A percentile compares a stretch with the other conserved stretches of the same genome.
phyloP scores from a whole-genome alignment of 148 eudicot species.

The Chenopodium formosanum region DNA sequence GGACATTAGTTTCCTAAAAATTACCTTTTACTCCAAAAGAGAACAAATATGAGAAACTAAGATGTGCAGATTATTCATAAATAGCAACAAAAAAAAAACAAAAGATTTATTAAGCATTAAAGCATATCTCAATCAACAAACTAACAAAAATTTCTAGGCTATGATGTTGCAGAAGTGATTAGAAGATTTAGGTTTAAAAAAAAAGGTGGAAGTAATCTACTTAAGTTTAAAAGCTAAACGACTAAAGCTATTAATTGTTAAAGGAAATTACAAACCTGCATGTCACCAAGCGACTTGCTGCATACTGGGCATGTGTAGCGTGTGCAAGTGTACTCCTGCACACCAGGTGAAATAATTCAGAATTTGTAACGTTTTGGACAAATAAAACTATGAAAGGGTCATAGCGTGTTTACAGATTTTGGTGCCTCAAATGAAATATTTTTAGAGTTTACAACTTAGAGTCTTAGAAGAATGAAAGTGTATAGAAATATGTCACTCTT shows the following conservation, averaged over 20 bases:
- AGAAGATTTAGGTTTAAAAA: background rate
- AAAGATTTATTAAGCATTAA: no score
- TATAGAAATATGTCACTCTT: no score
- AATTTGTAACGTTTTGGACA: background rate
- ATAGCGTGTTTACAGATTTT: background rate
- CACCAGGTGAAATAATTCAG: conserved; percentile 26
- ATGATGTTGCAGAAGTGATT: conserved; percentile 2
- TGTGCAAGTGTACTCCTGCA: conserved; percentile 73
- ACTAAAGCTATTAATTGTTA: background rate
- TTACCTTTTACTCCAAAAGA: background rate
- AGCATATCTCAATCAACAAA: no score
- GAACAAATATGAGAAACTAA: background rate
- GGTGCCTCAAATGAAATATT: background rate
- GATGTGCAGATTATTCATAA: background rate
- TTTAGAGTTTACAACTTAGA: background rate
- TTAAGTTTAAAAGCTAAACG: background rate
- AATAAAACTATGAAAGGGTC: background rate
- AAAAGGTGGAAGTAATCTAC: background rate
- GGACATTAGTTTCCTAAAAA: background rate
- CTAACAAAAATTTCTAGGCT: no score
- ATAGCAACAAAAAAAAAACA: background rate
- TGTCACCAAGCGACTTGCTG: conserved; percentile 98
- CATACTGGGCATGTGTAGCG: conserved; percentile 87
- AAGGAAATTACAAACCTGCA: conserved; percentile 64
- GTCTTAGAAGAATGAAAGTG: no score